Conservation (phyloP, 176 grass and related monocot species). For the Canna indica region DNA sequence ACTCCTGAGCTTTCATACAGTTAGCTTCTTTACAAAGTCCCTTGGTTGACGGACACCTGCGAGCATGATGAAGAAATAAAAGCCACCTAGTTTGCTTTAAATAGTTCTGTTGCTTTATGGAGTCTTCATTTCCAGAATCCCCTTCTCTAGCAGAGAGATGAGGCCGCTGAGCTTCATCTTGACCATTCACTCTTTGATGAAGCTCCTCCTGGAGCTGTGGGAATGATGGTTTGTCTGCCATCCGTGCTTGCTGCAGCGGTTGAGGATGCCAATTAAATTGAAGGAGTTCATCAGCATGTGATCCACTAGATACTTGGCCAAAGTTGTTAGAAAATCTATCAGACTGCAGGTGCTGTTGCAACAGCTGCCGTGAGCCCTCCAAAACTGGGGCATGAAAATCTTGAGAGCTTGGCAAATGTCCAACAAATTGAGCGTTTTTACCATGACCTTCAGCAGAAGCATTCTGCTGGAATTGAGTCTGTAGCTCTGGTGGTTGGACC, state of each 20-base stretch:
- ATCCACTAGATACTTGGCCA: neutral
- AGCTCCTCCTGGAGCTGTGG: slow-evolving; percentile 59
- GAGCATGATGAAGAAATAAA: slow-evolving; percentile 74
- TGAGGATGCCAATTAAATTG: slow-evolving; percentile 45
- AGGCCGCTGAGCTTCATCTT: slow-evolving; percentile 34
- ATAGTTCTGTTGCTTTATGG: slow-evolving; percentile 45
- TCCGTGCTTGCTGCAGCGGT: slow-evolving; percentile 40
- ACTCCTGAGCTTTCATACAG: slow-evolving; percentile 65
- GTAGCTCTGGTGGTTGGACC: slow-evolving; percentile 7
- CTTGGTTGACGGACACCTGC: slow-evolving; percentile 45
- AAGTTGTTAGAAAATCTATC: neutral
- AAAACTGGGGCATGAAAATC: neutral
- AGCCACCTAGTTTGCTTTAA: slow-evolving; percentile 68
- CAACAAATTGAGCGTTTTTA: slow-evolving; percentile 5
- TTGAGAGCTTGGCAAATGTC: neutral
- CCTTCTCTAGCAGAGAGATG: slow-evolving; percentile 17
- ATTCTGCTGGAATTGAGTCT: slow-evolving; percentile 4
- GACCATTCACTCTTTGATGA: slow-evolving; percentile 42
- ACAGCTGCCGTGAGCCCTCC: neutral
- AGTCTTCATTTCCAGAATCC: slow-evolving; percentile 33
- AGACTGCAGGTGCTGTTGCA: neutral
- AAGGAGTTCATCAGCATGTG: slow-evolving; percentile 23
- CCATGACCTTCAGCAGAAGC: neutral
- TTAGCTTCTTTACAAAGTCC: slow-evolving; percentile 70
- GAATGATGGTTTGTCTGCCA: slow-evolving; percentile 38